Conservation (phyloP, 768 basidiomycete species). For the Suillus spraguei region DNA sequence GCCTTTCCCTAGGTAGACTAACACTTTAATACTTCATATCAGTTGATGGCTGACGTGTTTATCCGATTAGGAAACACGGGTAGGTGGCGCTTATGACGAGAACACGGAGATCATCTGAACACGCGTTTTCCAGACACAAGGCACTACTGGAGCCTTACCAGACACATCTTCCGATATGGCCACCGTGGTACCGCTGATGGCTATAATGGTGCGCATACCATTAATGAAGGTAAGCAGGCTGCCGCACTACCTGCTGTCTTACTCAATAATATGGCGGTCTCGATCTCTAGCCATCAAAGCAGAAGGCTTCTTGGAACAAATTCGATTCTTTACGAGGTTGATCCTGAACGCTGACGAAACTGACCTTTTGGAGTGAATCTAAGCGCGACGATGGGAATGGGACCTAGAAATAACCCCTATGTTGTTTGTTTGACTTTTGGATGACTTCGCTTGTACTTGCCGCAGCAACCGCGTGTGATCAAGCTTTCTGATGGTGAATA, state of each 20-base stretch:
- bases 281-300: conserved; percentile 28
- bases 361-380: conserved; percentile 21
- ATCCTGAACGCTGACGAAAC: conserved; percentile 37
- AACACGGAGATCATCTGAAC: conserved; percentile 26
- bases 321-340: conserved; percentile 35
- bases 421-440: not conserved
- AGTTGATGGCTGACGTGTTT: conserved; percentile 1
- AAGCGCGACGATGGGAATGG: not conserved
- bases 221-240: conserved; percentile 27
- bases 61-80: conserved; percentile 25
- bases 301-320: conserved; percentile 31
- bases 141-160: conserved; percentile 48
- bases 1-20: conserved; percentile 24
- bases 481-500: not conserved
- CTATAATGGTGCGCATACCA: conserved; percentile 38
- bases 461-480: not conserved
- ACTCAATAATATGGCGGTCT: conserved; percentile 12
- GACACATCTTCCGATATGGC: conserved; percentile 49
- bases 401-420: conserved; percentile 5
- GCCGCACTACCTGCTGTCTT: conserved; percentile 3
- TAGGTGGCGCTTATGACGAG: conserved; percentile 15
- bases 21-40: conserved; percentile 7
- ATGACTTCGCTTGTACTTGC: not conserved
- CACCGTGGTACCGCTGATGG: conserved; percentile 32
- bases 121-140: conserved; percentile 39